Base-by-base conservation (phyloP, 768 basidiomycete species). In the Leccinum disarticulatum region DNA sequence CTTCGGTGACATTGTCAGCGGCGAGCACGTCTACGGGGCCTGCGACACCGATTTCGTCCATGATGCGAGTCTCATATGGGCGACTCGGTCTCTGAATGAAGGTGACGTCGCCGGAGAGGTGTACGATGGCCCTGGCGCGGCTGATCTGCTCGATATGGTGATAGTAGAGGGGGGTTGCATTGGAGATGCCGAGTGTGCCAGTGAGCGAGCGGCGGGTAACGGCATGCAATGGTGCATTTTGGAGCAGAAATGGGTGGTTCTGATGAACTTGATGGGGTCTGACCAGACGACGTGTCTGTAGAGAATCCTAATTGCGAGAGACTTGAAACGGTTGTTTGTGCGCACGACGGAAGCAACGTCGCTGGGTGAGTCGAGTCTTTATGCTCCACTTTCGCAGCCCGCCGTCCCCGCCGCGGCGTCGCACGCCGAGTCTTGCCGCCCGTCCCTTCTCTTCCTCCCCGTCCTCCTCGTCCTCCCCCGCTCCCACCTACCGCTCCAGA, bases 281-380 rank as follows among this genome's bases (percentile, higher is more conserved):
- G 61, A 57, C 77, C 78, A 79, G 46, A 73, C 52, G 62, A 79
- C 36, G 31, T 72, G 64, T 17, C 70, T 70, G 64, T 78, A 76
- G 13, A 78, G 62, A 7, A 76, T 55, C 3, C 73, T 64, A 1
- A 65, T 41, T 1, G 65, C 74, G 38, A 74, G 72, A 0, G 64
- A 57, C 48, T 68, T 67, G 64, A 78, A 77, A 19, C 56, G 67
- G 25, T 56, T 73, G 66, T 58, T 73, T 0, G 74, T 61, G 56
- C 69, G 65, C 3, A 76, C 71, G 55, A 78, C 62, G 55, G 60
- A 58, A 36, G 71, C 67, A 50, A 78, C 63, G 62, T 76, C 74
- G n/a, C 36, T 46, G 0, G 74, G 67, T 0, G 59, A 51, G 47
- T 70, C 71, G 33, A 78, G 62, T 8, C 15, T 17, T 25, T 50